A percentile compares a stretch with the other conserved stretches of the same genome.
phyloP scores from a whole-genome alignment of 1,139 yeast genomes.

The Hanseniaspora gamundiae region DNA sequence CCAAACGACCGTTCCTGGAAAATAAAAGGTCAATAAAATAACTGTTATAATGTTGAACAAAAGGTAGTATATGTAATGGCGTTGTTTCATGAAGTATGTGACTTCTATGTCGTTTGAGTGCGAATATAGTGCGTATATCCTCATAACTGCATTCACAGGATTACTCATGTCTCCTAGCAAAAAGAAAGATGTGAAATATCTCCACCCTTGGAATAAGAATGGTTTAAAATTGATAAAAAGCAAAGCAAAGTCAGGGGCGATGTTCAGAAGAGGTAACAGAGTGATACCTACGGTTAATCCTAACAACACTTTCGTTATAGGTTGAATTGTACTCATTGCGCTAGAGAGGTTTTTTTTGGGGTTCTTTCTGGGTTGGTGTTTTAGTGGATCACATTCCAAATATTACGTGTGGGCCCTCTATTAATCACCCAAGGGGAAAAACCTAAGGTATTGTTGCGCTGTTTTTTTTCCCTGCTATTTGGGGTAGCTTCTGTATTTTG shows the following conservation, averaged over 20 bases:
- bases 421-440: too few species aligned
- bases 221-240: slow-evolving; percentile 1
- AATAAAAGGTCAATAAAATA: slow-evolving; percentile 2
- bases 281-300: slow-evolving; percentile 1
- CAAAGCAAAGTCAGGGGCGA: not conserved
- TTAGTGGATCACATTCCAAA: too few species aligned
- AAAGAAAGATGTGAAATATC: slow-evolving; percentile 4
- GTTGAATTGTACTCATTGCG: slow-evolving; percentile 3
- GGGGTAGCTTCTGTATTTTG: not conserved
- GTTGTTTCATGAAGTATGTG: slow-evolving; percentile 1
- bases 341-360: not conserved
- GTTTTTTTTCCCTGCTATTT: not conserved
- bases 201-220: not conserved
- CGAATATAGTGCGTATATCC: slow-evolving; percentile 4
- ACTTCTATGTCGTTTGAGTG: slow-evolving; percentile 6
- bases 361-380: not conserved
- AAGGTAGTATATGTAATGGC: slow-evolving; percentile 4
- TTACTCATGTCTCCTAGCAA: not conserved
- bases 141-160: not conserved
- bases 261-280: not conserved
- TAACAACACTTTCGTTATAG: slow-evolving; percentile 3
- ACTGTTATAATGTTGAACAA: slow-evolving; percentile 4
- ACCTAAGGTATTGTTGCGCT: too few species aligned
- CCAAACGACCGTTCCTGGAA: slow-evolving; percentile 2
- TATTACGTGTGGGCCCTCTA: too few species aligned